Conservation (phyloP, 192 early-diverging fungal species). For the Coemansia sp. region DNA sequence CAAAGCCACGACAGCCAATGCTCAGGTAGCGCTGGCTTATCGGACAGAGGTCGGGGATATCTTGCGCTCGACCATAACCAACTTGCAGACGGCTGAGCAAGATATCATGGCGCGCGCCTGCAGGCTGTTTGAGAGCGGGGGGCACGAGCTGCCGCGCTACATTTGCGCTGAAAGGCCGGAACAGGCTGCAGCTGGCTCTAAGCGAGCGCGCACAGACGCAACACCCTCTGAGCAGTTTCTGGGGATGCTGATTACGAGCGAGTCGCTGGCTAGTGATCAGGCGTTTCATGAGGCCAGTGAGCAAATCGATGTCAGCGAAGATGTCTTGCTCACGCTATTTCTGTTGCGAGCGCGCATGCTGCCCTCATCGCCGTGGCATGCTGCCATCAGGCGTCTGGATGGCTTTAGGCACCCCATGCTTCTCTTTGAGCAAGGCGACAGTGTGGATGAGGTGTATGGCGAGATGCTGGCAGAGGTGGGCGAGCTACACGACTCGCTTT, state of each 20-base stretch:
- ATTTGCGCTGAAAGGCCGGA: not conserved
- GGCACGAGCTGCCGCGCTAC: constrained; percentile 19
- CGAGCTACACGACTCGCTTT: constrained; percentile 38
- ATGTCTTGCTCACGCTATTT: constrained; percentile 29
- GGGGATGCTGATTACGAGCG: constrained; percentile 18
- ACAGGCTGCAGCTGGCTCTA: not conserved
- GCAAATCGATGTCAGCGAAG: constrained; percentile 30
- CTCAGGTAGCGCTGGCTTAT: constrained; percentile 55
- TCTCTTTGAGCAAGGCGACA: not conserved
- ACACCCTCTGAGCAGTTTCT: constrained; percentile 11
- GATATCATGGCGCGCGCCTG: constrained; percentile 16
- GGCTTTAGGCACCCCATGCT: constrained; percentile 37
- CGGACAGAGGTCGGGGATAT: constrained; percentile 39
- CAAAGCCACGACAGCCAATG: constrained; percentile 24
- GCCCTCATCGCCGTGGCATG: constrained; percentile 22
- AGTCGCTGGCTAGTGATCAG: constrained; percentile 23
- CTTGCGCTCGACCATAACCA: constrained; percentile 13
- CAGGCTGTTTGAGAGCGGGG: not conserved
- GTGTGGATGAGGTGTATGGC: constrained; percentile 5
- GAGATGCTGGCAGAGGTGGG: constrained; percentile 34
- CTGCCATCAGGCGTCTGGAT: constrained; percentile 15
- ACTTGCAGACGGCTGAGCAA: not conserved
- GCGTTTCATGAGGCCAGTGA: constrained; percentile 23
- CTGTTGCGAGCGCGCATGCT: constrained; percentile 13
- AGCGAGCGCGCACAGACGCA: not conserved